Base-by-base conservation (phyloP, 768 basidiomycete species). In the Lactarius quietus region DNA sequence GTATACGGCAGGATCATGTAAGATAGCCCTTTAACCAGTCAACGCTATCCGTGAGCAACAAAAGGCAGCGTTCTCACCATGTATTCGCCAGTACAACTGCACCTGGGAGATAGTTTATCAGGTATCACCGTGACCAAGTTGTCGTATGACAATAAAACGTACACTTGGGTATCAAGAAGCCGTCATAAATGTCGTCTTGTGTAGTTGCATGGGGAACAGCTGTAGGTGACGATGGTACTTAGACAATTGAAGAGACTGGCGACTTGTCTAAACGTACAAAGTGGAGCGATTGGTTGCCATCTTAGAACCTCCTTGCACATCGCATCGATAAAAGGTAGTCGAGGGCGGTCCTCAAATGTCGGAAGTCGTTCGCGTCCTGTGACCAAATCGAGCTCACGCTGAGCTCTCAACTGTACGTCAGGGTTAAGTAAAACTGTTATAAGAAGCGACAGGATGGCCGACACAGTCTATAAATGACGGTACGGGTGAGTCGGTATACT, bases 281-380 rank as follows among this genome's bases (percentile, higher is more conserved):
- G 33, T 3, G 59, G 59, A 9, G 9, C 45, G 5, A 17, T 20
- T 9, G 59, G 39, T 17, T n/a, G 28, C 62, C 62, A 63, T 26
- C 62, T 43, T 23, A 31, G n/a, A 17, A 63, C 20, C 36, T 63
- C 62, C 18, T 28, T 63, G 33, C 62, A 63, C 6, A 63, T 8
- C 0, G 62, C 62, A 10, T 52, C 55, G 45, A 63, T 10, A 18
- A 48, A 63, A 18, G 62, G 57, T 31, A 63, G 31, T 36, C 28
- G 7, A 23, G 43, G 43, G 9, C 56, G 55, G 43, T 63, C 62
- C 18, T 58, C 62, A n/a, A 63, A 58, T 26, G 54, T 52, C 6
- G 62, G 62, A 3, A 57, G 33, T 33, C 62, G 41, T 17, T 33
- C 35, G 17, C 57, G n/a, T n/a, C 23, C 26, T 2, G 57, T 63